Evolutionary conservation across 2,329 filamentous ascomycete species (phyloP).

Genomic region (Pseudocercospora pini-densiflorae): DNA sequence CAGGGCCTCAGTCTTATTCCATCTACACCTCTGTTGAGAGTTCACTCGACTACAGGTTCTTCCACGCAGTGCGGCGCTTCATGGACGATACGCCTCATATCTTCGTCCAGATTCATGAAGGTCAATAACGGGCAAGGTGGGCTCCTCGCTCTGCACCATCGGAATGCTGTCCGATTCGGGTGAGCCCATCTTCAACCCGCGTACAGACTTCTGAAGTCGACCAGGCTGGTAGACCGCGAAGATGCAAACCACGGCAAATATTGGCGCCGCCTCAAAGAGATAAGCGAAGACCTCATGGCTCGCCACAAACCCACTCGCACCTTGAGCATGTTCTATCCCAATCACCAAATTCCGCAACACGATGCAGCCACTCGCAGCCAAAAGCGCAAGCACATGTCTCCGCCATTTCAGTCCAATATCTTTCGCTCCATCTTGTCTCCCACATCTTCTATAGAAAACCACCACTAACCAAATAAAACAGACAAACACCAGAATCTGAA

Average conservation of each 20-base stretch:
- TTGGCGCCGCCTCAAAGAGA: constrained; percentile 50
- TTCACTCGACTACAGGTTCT: too few relatives aligned
- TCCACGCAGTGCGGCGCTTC: neutral
- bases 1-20: neutral
- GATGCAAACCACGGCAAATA: constrained; percentile 39
- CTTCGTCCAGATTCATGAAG: neutral
- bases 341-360: constrained; percentile 54
- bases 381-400: constrained; percentile 44
- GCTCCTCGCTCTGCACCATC: neutral
- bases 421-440: constrained; percentile 22
- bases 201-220: constrained; percentile 14
- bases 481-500: constrained; percentile 64
- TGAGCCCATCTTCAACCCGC: constrained; percentile 1
- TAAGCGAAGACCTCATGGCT: constrained; percentile 51
- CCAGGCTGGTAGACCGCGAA: constrained; percentile 24
- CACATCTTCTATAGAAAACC: constrained; percentile 53
- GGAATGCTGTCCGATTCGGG: neutral
- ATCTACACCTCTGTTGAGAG: neutral
- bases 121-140: neutral
- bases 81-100: neutral
- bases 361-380: constrained; percentile 48
- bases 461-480: constrained; percentile 58
- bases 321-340: constrained; percentile 54
- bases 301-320: constrained; percentile 47
- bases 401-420: constrained; percentile 38